These are phyloP conservation scores for Lecanicillium sp. DNA, from an alignment of 2,329 filamentous ascomycete species.

Conservation along the genomic window DNA sequence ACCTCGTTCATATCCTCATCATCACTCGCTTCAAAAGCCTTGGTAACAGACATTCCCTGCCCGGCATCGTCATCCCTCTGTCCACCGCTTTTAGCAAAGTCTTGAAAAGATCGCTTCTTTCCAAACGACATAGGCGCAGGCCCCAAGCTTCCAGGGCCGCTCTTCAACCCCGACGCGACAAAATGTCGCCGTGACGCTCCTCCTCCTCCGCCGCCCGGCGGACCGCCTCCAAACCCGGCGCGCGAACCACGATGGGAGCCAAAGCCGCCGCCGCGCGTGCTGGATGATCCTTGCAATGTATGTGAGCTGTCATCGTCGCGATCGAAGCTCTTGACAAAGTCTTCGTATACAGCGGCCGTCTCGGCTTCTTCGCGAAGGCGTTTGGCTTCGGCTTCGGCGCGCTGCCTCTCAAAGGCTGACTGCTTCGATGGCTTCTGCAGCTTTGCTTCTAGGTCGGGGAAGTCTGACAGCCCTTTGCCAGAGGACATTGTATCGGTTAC, in stretches of 20 bases:
- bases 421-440: constrained; percentile 74
- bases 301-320: constrained; percentile 37
- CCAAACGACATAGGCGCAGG: constrained; percentile 38
- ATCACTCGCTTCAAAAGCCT: constrained; percentile 64
- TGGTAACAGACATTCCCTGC: constrained; percentile 38
- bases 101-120: constrained; percentile 45
- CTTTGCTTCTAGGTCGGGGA: constrained; percentile 69
- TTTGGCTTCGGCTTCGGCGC: constrained; percentile 84
- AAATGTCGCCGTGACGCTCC: constrained; percentile 54
- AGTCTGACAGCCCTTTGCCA: constrained; percentile 42
- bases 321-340: constrained; percentile 76
- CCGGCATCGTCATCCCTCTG: constrained; percentile 24
- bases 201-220: constrained; percentile 14
- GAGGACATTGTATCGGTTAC: constrained; percentile 33
- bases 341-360: constrained; percentile 77
- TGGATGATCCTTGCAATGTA: constrained; percentile 9
- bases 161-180: constrained; percentile 45
- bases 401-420: constrained; percentile 80
- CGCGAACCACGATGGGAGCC: constrained; percentile 11
- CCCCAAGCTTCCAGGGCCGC: constrained; percentile 55
- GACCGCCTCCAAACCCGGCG: constrained; percentile 19
- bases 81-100: constrained; percentile 23
- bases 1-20: constrained; percentile 42
- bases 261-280: constrained; percentile 2
- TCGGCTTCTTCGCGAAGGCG: constrained; percentile 76